Evolutionary conservation across 1,139 yeast species (phyloP).

Genomic region (Blastobotrys apis): DNA sequence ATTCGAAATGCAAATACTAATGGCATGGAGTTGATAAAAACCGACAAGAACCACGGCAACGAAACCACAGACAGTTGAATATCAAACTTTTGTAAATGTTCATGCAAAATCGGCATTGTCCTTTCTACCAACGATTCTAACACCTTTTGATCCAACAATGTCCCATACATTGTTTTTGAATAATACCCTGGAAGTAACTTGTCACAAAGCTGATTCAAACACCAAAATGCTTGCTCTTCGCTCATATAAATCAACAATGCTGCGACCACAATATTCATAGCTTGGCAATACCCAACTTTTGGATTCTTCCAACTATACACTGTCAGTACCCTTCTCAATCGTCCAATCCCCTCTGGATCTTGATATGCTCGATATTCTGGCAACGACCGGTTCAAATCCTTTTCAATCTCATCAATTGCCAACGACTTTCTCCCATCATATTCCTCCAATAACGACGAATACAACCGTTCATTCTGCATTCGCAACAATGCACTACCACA

Average conservation of each 20-base stretch:
- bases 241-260: constrained; percentile 89
- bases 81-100: constrained; percentile 70
- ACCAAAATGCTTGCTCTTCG: constrained; percentile 98
- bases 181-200: constrained; percentile 90
- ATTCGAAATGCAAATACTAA: constrained; percentile 88
- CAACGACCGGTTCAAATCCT: constrained; percentile 86
- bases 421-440: constrained; percentile 62
- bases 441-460: constrained; percentile 52
- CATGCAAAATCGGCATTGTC: constrained; percentile 86
- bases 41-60: constrained; percentile 91
- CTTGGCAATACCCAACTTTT: constrained; percentile 97
- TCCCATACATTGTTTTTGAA: constrained; percentile 97
- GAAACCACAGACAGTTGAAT: constrained; percentile 94
- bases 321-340: constrained; percentile 80
- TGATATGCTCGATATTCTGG: constrained; percentile 98
- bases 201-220: constrained; percentile 77
- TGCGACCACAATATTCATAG: constrained; percentile 97
- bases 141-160: constrained; percentile 86
- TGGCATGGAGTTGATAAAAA: constrained; percentile 92
- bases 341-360: constrained; percentile 72
- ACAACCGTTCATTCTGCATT: constrained; percentile 58
- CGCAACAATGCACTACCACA: constrained; percentile 82
- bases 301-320: constrained; percentile 98
- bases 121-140: constrained; percentile 86
- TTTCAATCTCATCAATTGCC: constrained; percentile 95